Base-by-base conservation (phyloP, 306 rosid species). In the Gleditsia sinensis region DNA sequence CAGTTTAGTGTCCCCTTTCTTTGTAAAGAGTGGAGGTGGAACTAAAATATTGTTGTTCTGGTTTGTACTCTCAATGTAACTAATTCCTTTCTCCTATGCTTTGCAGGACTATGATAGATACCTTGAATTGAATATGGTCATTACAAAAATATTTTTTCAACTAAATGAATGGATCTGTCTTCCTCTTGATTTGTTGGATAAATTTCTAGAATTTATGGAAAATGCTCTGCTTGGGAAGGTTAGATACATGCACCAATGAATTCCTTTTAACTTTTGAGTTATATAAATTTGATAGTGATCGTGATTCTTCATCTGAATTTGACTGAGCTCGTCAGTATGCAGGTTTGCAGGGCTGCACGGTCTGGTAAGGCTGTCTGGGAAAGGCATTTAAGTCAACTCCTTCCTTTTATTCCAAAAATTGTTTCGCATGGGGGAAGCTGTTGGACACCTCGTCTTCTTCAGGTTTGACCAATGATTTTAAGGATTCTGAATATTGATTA, bases 381-480 rank as follows among this genome's bases (percentile, higher is more conserved):
- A 83, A 92, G 82, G 55, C 88, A 78, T 78, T 59, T 91, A 32
- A 74, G 80, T 83, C 83, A 86, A 43, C 87, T 94, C 71, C 88
- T 94, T 80, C 84, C 89, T 55, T 90, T 91, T 83, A 72, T 94
- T 70, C 96, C 98, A 3, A 87, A 87, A 84, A 87, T 91, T 75
- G 57, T 88, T 74, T 78, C 84, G 14, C 85, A 40, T 40, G 86
- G 82, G 75, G 67, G 71, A 57, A 54, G 78, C 71, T 67, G 58
- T 69, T 88, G 96, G 95, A 84, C 78, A 58, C 82, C 77, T 69
- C 89, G 86, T 28, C 95, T 94, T 72, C 97, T 94, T 82, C 85
- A 89, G 98, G 98, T 94, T 54, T 78, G 87, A 60, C 51, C 20
- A 55, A 9, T 69, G 16, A 69, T 51, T 49, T 23, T 11, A 55